Base-by-base conservation (phyloP, 2,329 filamentous ascomycete species). In the Aspergillus oerlinghausenensis region DNA sequence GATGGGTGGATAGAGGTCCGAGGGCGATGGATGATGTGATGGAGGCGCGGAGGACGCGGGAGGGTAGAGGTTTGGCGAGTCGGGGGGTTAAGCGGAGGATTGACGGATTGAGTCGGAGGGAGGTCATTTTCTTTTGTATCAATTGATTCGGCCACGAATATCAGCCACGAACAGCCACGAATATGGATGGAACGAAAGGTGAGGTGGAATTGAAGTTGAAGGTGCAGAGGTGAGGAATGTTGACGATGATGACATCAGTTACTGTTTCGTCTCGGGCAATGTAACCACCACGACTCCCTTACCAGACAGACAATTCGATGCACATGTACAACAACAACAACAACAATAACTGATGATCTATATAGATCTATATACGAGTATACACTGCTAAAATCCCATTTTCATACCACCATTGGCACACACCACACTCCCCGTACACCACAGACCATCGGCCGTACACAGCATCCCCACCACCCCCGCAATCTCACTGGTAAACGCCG, bases 351-450 rank as follows among this genome's bases (percentile, higher is more conserved):
- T 17, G 32, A 17, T 3, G 14, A 32, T 25, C 17, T 26, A 7
- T 26, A 7, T 7, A 26, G 14, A 32, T 25, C 17, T 26, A 26
- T 26, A 7, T 26, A 26, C 25, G 25, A 26, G 25, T 7, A 1
- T 26, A 26, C 1, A 29, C 29, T 23, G 38, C 52, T 59, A 65
- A 35, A 58, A 40, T 10, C 57, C 64, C 74, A 86, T 83, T 58
- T 79, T 81, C 84, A 91, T 86, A 6, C 90, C 90, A 1, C 90
- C 90, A 68, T 93, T 93, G 7, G 89, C 88, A 75, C 87, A 89
- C 3, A 94, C 83, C 25, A 92, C 87, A 71, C 87, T 88, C 1
- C 90, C 90, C 0, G 89, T 94, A 67, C 85, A 87, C 89, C 89
- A 93, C 7, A 79, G 82, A n/a, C 83, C 82, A 69, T 93, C 90